A percentile compares a stretch with the other conserved stretches of the same genome.
phyloP scores from a whole-genome alignment of 768 basidiomycete genomes.

The Boletus rex-veris region DNA sequence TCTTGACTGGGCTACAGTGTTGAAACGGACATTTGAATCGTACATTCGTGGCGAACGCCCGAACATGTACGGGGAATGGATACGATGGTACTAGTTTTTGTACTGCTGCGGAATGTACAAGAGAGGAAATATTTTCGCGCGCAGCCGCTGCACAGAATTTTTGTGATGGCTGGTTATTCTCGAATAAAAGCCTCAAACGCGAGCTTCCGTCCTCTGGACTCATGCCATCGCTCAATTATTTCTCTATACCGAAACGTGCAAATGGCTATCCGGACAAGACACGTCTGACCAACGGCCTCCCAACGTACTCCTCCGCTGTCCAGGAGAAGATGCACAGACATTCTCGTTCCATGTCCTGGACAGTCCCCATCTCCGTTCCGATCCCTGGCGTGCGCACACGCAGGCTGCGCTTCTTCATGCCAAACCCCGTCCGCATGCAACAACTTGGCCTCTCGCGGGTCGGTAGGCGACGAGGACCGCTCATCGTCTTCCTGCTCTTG shows the following conservation, averaged over 20 bases:
- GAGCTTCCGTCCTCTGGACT: constrained; percentile 12
- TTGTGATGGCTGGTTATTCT: constrained; percentile 6
- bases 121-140: constrained; percentile 28
- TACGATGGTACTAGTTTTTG: constrained; percentile 21
- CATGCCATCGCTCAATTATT: constrained; percentile 49
- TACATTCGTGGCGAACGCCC: constrained; percentile 84
- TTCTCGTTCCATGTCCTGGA: constrained; percentile 49
- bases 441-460: constrained; percentile 53
- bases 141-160: constrained; percentile 14
- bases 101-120: constrained; percentile 25
- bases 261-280: constrained; percentile 46
- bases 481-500: constrained; percentile 48
- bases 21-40: constrained; percentile 93
- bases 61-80: constrained; percentile 86
- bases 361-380: constrained; percentile 53
- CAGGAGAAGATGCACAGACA: constrained; percentile 63
- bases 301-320: constrained; percentile 53
- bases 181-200: constrained; percentile 12
- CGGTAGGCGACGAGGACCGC: constrained; percentile 53
- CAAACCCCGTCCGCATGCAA: constrained; percentile 60
- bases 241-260: constrained; percentile 43
- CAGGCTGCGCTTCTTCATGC: constrained; percentile 53
- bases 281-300: constrained; percentile 42
- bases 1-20: constrained; percentile 57
- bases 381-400: constrained; percentile 59